Evolutionary conservation across 2,329 filamentous ascomycete species (phyloP), one percentile per base, ranked within the genome.

Genomic region (Trichophyton verrucosum): DNA sequence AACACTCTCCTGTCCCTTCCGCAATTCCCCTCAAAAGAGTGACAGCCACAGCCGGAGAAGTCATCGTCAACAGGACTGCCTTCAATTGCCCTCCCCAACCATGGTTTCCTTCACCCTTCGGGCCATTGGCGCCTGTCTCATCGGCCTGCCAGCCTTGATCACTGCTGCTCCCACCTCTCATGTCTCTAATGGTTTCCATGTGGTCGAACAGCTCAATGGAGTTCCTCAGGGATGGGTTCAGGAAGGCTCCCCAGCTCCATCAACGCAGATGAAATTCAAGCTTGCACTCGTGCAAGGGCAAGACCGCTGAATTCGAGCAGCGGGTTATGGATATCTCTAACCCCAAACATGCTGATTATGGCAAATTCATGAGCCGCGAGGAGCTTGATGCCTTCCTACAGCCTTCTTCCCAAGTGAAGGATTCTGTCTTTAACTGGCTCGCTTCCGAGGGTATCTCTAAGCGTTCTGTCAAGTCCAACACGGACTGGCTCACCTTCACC

Each of bases 401-500:
- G 17, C 82, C 84, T 0, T 72, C 76, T 2, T 68, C 74, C 0
- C 74, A 77, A 22, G 78, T 79, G 3, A 77, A 78, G 13, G 68
- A 75, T 27, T 75, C 75, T 1, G 77, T 87, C 20, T 64, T 81
- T 2, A 68, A 71, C 5, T 88, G 85, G 85, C 75, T 88, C 13
- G 66, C 72, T 33, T 67, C 74, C 17, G 77, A 81, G 60, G 79
- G 78, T 42, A 73, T 87, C 33, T 66, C 75, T 2, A 61, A 69
- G 2, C 62, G 71, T 1, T 71, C 74, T 2, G 76, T 84, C 15
- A 73, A 81, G 57, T 74, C 81, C 11, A 72, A 79, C 63, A 77
- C 79, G 61, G 80, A 86, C 69, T 87, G 84, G 84, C 75, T 88
- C 66, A 81, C 79, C 63, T 83, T 87, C 67, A 60, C 55, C 11